Conservation (phyloP, 495 filamentous ascomycete species). For the Echria macrotheca region DNA sequence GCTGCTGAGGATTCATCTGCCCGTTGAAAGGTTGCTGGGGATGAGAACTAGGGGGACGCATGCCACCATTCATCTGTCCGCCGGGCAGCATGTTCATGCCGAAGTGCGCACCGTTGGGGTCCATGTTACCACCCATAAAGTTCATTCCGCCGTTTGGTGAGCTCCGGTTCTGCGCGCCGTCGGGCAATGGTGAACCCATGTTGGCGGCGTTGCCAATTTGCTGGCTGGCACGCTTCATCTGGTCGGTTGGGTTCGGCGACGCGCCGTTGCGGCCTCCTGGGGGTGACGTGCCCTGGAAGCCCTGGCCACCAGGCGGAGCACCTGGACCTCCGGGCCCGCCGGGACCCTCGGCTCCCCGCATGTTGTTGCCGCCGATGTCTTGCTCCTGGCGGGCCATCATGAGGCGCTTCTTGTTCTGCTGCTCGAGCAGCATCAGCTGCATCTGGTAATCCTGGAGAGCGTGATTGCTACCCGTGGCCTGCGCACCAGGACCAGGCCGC, state of each 20-base stretch:
- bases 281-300: conserved; percentile 69
- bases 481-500: conserved; percentile 49
- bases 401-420: conserved; percentile 95
- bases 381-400: conserved; percentile 98
- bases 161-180: conserved; percentile 64
- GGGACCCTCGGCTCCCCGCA: conserved; percentile 51
- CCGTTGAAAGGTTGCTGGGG: conserved; percentile 62
- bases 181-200: conserved; percentile 78
- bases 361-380: conserved; percentile 57
- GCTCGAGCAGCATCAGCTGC: conserved; percentile 97
- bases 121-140: conserved; percentile 63
- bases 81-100: conserved; percentile 39
- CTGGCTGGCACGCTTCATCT: conserved; percentile 85
- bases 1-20: conserved; percentile 52
- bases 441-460: conserved; percentile 98
- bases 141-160: conserved; percentile 82
- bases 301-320: conserved; percentile 46
- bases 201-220: conserved; percentile 69
- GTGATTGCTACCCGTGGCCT: conserved; percentile 67
- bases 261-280: conserved; percentile 73
- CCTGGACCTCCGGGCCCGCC: conserved; percentile 50
- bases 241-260: conserved; percentile 83
- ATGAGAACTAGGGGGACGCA: conserved; percentile 85
- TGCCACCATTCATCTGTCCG: conserved; percentile 58
- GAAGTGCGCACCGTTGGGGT: conserved; percentile 39